Percentiles rank a stretch among this genome's conserved stretches.
Conservation (phyloP, 768 basidiomycete species). For the Auriscalpium vulgare region DNA sequence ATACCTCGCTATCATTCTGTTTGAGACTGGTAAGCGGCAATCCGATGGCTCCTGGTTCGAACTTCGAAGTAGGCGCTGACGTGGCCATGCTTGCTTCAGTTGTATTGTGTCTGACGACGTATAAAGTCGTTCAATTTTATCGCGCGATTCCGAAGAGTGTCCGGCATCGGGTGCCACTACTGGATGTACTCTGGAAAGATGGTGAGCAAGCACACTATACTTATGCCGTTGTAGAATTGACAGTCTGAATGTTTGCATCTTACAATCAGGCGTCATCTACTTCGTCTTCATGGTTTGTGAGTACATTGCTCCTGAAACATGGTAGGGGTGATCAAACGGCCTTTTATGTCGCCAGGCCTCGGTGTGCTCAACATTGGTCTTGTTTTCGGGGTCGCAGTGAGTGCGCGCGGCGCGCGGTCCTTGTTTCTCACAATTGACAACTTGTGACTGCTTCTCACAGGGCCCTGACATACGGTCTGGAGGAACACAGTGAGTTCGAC, state of each 20-base stretch:
- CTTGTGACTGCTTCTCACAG: not conserved
- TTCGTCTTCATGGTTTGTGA: slow-evolving; percentile 13
- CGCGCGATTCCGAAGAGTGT: not conserved
- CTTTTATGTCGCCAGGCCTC: not conserved
- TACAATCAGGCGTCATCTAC: slow-evolving; percentile 7
- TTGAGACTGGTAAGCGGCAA: slow-evolving; percentile 5
- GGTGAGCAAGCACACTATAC: not conserved
- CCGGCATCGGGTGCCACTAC: too few species aligned
- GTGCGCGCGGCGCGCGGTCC: not conserved
- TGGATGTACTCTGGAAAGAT: slow-evolving; percentile 10
- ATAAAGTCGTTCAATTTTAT: not conserved
- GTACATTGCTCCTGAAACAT: not conserved
- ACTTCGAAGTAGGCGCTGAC: too few species aligned
- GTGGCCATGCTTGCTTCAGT: not conserved
- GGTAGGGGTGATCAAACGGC: not conserved
- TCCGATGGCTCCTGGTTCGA: not conserved
- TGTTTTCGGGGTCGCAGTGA: slow-evolving; percentile 2
- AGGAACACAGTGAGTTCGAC: slow-evolving; percentile 1
- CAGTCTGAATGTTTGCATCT: not conserved
- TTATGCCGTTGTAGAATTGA: not conserved
- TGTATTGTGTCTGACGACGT: slow-evolving; percentile 6
- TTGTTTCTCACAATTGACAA: not conserved
- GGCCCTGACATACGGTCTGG: not conserved
- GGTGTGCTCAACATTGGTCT: slow-evolving; percentile 6
- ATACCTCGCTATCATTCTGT: slow-evolving; percentile 1